These are phyloP conservation scores for Boehmeria nivea DNA, from an alignment of 306 rosid genomes.

Conservation along the genomic window DNA sequence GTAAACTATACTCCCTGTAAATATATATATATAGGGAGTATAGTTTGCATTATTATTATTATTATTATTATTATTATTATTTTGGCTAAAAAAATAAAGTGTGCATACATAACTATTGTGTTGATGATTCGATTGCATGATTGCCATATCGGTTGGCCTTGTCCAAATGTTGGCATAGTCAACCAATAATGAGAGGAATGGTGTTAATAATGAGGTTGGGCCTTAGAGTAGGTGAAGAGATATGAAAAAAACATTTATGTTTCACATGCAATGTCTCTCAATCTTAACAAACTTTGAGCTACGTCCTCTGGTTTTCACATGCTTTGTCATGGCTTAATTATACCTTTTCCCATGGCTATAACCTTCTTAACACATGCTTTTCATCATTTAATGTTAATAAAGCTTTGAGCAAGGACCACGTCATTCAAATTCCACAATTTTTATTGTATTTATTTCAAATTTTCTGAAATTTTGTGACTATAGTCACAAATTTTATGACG, in stretches of 20 bases:
- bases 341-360: background rate
- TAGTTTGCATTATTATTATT: too few relatives aligned
- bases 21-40: too few relatives aligned
- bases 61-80: too few relatives aligned
- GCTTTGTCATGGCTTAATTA: conserved; percentile 16
- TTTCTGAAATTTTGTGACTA: too few relatives aligned
- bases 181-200: conserved; percentile 12
- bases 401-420: conserved; percentile 16
- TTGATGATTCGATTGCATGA: background rate
- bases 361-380: conserved; percentile 7
- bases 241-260: conserved; percentile 25
- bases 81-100: too few relatives aligned
- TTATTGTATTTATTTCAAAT: too few relatives aligned
- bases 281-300: background rate
- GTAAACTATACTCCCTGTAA: too few relatives aligned
- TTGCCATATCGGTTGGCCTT: background rate
- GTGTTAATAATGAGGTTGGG: conserved; percentile 8
- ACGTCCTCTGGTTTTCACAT: conserved; percentile 8
- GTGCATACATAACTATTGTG: conserved; percentile 1
- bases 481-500: too few relatives aligned
- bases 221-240: conserved; percentile 22
- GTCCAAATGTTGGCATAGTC: background rate
- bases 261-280: conserved; percentile 28
- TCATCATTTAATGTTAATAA: conserved; percentile 5
- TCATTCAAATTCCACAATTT: conserved; percentile 5